Conservation (phyloP, 2,329 filamentous ascomycete species). For the Alternaria longipes region DNA sequence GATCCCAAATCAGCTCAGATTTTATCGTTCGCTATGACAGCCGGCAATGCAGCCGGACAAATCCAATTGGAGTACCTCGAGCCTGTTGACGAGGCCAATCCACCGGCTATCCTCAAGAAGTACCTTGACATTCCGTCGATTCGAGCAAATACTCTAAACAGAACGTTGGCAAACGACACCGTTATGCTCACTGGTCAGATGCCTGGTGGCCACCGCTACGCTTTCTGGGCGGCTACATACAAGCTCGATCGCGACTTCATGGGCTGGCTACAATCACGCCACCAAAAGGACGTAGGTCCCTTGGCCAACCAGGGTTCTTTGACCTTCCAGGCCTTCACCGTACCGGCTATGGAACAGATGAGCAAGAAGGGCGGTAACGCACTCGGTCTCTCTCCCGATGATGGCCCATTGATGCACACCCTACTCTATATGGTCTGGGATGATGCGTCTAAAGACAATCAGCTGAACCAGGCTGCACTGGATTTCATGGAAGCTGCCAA, state of each 20-base stretch:
- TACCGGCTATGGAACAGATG: slow-evolving; percentile 21
- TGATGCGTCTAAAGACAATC: slow-evolving; percentile 26
- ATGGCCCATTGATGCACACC: slow-evolving; percentile 27
- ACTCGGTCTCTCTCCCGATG: slow-evolving; percentile 27
- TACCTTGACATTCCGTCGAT: slow-evolving; percentile 22
- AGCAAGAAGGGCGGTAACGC: slow-evolving; percentile 34
- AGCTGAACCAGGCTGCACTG: slow-evolving; percentile 17
- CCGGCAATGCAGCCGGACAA: slow-evolving; percentile 25
- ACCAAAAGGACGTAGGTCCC: slow-evolving; percentile 24
- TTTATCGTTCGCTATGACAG: slow-evolving; percentile 31
- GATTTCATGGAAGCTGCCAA: slow-evolving; percentile 23
- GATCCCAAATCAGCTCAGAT: slow-evolving; percentile 38
- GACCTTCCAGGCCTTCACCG: slow-evolving; percentile 25
- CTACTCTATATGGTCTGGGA: slow-evolving; percentile 31
- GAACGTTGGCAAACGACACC: slow-evolving; percentile 37
- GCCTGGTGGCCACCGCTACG: slow-evolving; percentile 41
- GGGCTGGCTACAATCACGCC: slow-evolving; percentile 27
- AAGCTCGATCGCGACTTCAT: slow-evolving; percentile 30
- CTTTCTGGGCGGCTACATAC: slow-evolving; percentile 37
- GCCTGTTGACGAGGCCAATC: slow-evolving; percentile 29
- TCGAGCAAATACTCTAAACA: slow-evolving; percentile 13
- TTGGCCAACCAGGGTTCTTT: slow-evolving; percentile 20
- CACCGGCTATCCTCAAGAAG: slow-evolving; percentile 20
- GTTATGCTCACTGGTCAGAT: slow-evolving; percentile 47
- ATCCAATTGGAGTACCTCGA: slow-evolving; percentile 33